phyloP scores from a whole-genome alignment of 2,329 filamentous ascomycete genomes.

The Fusarium concolor region DNA sequence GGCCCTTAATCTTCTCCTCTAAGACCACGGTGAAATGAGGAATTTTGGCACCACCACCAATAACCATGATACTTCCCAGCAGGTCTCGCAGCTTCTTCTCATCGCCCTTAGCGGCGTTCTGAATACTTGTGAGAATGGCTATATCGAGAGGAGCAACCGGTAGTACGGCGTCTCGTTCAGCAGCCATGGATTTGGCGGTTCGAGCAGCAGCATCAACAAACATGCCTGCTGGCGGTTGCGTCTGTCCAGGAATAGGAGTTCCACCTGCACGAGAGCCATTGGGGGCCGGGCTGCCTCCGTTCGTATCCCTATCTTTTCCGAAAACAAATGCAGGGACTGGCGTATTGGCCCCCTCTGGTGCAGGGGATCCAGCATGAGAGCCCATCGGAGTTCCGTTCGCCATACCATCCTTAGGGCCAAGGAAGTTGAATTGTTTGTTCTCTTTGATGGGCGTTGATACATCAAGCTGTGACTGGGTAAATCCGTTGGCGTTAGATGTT shows the following conservation, averaged over 20 bases:
- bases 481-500: conserved; percentile 58
- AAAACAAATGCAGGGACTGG: conserved; percentile 71
- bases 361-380: conserved; percentile 88
- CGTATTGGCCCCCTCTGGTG: conserved; percentile 79
- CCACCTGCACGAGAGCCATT: conserved; percentile 63
- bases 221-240: conserved; percentile 57
- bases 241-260: conserved; percentile 55
- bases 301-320: conserved; percentile 56
- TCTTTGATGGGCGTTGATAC: conserved; percentile 72
- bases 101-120: conserved; percentile 86
- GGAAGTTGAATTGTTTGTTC: conserved; percentile 74
- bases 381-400: conserved; percentile 83
- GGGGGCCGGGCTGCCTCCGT: conserved; percentile 65
- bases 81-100: conserved; percentile 95
- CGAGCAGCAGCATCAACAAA: conserved; percentile 65
- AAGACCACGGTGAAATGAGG: conserved; percentile 83
- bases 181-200: conserved; percentile 66
- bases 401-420: conserved; percentile 71
- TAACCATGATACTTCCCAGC: conserved; percentile 88
- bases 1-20: conserved; percentile 81
- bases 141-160: conserved; percentile 87
- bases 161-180: conserved; percentile 81
- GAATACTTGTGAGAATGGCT: conserved; percentile 89
- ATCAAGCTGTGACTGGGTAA: conserved; percentile 57
- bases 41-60: conserved; percentile 86